phyloP scores from a whole-genome alignment of 2,329 filamentous ascomycete genomes.

The Aspergillaceae sp. region DNA sequence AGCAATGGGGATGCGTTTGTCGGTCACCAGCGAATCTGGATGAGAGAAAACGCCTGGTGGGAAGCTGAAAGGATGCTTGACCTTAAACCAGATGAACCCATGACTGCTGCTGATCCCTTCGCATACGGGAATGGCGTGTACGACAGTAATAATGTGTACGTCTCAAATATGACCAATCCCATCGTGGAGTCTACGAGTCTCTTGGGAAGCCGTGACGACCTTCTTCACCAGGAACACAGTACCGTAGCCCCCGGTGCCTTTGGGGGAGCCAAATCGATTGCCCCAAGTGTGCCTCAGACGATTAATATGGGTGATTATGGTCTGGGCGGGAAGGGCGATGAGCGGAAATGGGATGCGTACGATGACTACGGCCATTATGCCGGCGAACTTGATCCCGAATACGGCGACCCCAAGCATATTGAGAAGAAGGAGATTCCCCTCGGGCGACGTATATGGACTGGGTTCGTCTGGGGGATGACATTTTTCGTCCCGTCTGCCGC shows the following conservation, averaged over 20 bases:
- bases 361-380: slow-evolving; percentile 63
- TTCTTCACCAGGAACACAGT: slow-evolving; percentile 45
- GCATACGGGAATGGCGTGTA: slow-evolving; percentile 52
- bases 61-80: slow-evolving; percentile 95
- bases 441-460: slow-evolving; percentile 68
- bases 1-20: slow-evolving; percentile 94
- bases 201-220: slow-evolving; percentile 63
- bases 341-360: slow-evolving; percentile 60
- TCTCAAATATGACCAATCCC: slow-evolving; percentile 47
- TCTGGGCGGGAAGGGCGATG: slow-evolving; percentile 76
- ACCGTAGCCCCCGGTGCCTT: slow-evolving; percentile 41
- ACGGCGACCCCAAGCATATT: slow-evolving; percentile 67
- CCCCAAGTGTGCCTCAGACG: slow-evolving; percentile 43
- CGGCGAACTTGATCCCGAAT: slow-evolving; percentile 64
- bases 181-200: slow-evolving; percentile 53
- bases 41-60: slow-evolving; percentile 92
- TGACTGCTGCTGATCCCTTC: slow-evolving; percentile 31
- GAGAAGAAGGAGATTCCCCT: slow-evolving; percentile 58
- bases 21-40: slow-evolving; percentile 88
- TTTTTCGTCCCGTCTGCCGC: slow-evolving; percentile 90
- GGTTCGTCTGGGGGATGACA: slow-evolving; percentile 73
- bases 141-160: slow-evolving; percentile 57
- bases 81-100: slow-evolving; percentile 58
- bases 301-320: slow-evolving; percentile 69
- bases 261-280: slow-evolving; percentile 47